Conservation (phyloP, 768 basidiomycete genomes). For the Mycena filopes region DNA sequence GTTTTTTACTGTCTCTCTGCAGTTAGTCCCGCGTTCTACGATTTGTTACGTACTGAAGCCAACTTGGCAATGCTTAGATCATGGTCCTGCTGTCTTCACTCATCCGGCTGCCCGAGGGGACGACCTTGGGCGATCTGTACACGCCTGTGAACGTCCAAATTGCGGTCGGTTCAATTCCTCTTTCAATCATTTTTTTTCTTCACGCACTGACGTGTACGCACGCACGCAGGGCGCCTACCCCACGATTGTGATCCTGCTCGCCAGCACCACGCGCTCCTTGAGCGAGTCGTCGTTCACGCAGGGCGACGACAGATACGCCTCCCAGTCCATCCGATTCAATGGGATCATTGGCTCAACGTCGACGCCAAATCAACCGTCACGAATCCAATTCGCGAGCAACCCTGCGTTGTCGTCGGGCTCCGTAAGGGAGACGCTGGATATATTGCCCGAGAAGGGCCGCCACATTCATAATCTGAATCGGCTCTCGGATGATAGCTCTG, state of each 20-base stretch:
- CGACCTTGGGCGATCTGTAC: neutral
- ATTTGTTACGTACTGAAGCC: too few relatives aligned
- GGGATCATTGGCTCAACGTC: neutral
- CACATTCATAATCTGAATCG: too few relatives aligned
- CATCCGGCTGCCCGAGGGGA: conserved; percentile 17
- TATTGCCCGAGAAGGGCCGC: neutral
- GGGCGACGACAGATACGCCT: neutral
- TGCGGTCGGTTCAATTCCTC: neutral
- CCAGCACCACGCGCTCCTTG: neutral
- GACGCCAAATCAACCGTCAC: neutral
- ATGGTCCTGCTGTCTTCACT: conserved; percentile 17
- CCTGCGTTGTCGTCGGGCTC: neutral
- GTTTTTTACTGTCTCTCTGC: conserved; percentile 23
- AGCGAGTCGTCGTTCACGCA: neutral
- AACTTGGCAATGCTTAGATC: conserved; percentile 15
- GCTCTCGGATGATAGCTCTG: neutral
- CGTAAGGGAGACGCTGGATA: neutral
- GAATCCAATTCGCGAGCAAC: neutral
- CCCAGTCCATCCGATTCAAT: neutral
- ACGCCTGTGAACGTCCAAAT: neutral
- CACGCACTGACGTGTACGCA: neutral
- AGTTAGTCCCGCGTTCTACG: conserved; percentile 13
- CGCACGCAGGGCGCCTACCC: neutral
- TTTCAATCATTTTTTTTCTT: neutral
- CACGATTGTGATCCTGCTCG: neutral